phyloP scores from a whole-genome alignment of 2,329 filamentous ascomycete genomes.

The Alternaria longipes region DNA sequence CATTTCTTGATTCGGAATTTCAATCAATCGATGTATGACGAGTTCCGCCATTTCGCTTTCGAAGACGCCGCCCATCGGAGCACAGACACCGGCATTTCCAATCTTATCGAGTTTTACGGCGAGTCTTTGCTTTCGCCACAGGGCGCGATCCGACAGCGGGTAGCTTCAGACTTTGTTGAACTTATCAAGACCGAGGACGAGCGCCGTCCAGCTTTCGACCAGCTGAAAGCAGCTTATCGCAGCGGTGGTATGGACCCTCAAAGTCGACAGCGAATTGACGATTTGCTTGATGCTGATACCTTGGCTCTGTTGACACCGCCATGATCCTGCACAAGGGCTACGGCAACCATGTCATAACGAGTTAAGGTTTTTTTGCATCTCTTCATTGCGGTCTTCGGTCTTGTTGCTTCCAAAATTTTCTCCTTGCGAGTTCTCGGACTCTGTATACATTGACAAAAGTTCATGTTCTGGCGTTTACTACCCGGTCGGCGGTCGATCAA shows the following conservation, averaged over 20 bases:
- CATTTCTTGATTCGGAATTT: slow-evolving; percentile 77
- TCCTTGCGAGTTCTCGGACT: slow-evolving; percentile 25
- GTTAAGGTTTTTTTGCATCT: not conserved
- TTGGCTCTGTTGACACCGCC: slow-evolving; percentile 61
- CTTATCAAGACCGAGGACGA: slow-evolving; percentile 61
- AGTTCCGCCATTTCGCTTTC: slow-evolving; percentile 73
- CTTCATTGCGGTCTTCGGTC: slow-evolving; percentile 13
- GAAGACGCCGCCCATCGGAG: slow-evolving; percentile 67
- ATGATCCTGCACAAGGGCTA: slow-evolving; percentile 17
- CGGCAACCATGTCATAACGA: slow-evolving; percentile 1
- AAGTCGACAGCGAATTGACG: slow-evolving; percentile 65
- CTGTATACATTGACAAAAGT: slow-evolving; percentile 44
- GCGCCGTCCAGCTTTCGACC: slow-evolving; percentile 58
- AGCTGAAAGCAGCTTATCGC: slow-evolving; percentile 62
- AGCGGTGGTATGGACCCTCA: slow-evolving; percentile 64
- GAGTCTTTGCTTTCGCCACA: slow-evolving; percentile 61
- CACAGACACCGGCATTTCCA: slow-evolving; percentile 66
- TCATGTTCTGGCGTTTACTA: slow-evolving; percentile 44
- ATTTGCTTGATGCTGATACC: slow-evolving; percentile 61
- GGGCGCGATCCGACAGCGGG: slow-evolving; percentile 60
- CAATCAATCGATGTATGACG: slow-evolving; percentile 77
- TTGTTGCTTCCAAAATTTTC: slow-evolving; percentile 34
- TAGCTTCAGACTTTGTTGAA: slow-evolving; percentile 65
- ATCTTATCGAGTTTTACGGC: slow-evolving; percentile 73
- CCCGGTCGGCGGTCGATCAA: slow-evolving; percentile 33